Base-by-base conservation (phyloP, 2,329 filamentous ascomycete species). In the Aspergillus terreus region DNA sequence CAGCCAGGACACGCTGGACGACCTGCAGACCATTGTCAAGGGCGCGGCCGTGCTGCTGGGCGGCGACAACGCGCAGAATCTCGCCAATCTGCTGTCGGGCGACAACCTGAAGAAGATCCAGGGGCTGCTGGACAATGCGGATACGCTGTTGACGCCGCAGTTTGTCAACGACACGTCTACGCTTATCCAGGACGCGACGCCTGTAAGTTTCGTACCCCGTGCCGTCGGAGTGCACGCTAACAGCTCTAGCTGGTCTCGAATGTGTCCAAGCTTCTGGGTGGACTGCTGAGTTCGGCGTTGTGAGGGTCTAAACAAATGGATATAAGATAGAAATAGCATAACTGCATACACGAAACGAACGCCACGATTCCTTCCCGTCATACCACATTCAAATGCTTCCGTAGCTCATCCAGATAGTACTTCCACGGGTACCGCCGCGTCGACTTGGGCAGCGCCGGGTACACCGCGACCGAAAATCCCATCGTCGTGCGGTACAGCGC, bases 121-220 rank as follows among this genome's bases (percentile, higher is more conserved):
- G 44, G 47, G 48, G 23, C 46, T 67, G 4, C 52, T 67, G n/a
- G 51, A 58, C 12, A 67, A 65, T 49, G 66, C 65, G 38, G 59
- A 58, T 35, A 52, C 56, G 12, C 55, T 68, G 30, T 51, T 68
- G 35, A 63, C 62, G 7, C 46, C 57, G 1, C 57, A 58, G 35
- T 63, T 69, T 40, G 63, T 65, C 2, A 65, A 67, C 17, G 54
- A 67, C 50, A 70, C 67, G 4, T 58, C 58, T 2, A 63, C 60
- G 2, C 49, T 70, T 40, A 64, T 70, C 45, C 62, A 58, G 6
- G 67, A 68, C 62, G 67, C 66, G 15, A 63, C 64, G 25, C 67
- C 67, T 55, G 67, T 70, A 57, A 41, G 64, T 56, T 56, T 19
- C 30, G 4, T 19, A 19, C 19, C 19, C 19, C 19, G 19, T 19